phyloP scores from a whole-genome alignment of 805 yeast species.

The Yamadazyma olivae region DNA sequence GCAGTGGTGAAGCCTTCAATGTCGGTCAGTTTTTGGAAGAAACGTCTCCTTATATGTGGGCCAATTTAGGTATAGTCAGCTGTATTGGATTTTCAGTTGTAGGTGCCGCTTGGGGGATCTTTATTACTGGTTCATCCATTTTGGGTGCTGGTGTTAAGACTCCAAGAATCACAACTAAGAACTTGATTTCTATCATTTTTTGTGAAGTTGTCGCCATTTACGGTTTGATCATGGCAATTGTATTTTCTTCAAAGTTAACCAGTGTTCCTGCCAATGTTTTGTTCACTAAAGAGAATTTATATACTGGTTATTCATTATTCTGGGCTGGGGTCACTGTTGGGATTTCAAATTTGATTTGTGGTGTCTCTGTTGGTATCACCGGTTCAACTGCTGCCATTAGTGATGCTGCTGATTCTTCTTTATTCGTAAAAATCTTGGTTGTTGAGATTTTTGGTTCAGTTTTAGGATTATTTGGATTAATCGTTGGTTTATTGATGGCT shows the following conservation, averaged over 20 bases:
- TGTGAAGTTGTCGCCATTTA: conserved; percentile 99
- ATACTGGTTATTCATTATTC: conserved; percentile 91
- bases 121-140: conserved; percentile 90
- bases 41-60: conserved; percentile 97
- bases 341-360: conserved; percentile 87
- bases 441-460: conserved; percentile 97
- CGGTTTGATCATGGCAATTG: conserved; percentile 96
- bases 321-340: conserved; percentile 99
- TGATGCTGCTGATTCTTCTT: conserved; percentile 94
- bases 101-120: conserved; percentile 99
- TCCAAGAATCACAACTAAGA: conserved; percentile 96
- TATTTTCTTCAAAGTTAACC: conserved; percentile 83
- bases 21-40: conserved; percentile 82
- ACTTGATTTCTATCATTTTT: conserved; percentile 92
- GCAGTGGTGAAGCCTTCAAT: conserved; percentile 88
- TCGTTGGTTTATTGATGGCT: conserved; percentile 96
- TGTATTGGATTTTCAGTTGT: conserved; percentile 94
- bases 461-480: conserved; percentile 91
- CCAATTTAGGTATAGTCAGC: conserved; percentile 78
- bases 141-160: conserved; percentile 98
- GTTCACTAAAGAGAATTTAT: conserved; percentile 78
- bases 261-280: conserved; percentile 63
- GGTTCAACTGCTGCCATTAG: conserved; percentile 98
- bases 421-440: conserved; percentile 93
- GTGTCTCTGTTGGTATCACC: conserved; percentile 94